Evolutionary conservation across 805 yeast genomes (phyloP).

Genomic region (Lipomyces lipofer): DNA sequence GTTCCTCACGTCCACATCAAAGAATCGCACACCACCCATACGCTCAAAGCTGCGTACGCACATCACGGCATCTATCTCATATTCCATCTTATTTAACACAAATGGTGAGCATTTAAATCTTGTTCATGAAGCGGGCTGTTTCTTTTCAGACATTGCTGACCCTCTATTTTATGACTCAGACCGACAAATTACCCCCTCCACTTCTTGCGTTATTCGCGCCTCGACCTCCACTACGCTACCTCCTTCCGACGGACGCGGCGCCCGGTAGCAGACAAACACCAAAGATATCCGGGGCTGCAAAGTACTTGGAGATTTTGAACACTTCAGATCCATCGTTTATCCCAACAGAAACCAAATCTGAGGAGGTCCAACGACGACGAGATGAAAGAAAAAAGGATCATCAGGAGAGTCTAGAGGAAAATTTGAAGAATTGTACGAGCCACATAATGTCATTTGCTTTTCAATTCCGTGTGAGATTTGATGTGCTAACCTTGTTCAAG

Average conservation of each 20-base stretch:
- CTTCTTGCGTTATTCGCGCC: conserved; percentile 59
- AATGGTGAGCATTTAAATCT: too few species aligned
- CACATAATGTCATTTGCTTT: neutral
- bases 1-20: too few species aligned
- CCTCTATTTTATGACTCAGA: too few species aligned
- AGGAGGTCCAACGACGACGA: conserved; percentile 33
- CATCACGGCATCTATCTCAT: too few species aligned
- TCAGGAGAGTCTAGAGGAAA: conserved; percentile 42
- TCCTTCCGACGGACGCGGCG: conserved; percentile 52
- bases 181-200: conserved; percentile 47
- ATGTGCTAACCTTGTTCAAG: conserved; percentile 8
- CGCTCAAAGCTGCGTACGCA: too few species aligned
- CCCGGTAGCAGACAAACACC: conserved; percentile 51
- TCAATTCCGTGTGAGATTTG: neutral
- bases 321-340: conserved; percentile 34
- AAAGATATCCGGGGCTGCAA: conserved; percentile 49
- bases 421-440: conserved; percentile 36
- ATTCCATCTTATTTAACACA: too few species aligned
- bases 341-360: conserved; percentile 41
- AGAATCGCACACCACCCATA: too few species aligned
- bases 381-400: conserved; percentile 36
- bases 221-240: conserved; percentile 54
- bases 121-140: too few species aligned
- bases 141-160: neutral
- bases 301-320: conserved; percentile 36